Evolutionary conservation across 1,139 yeast species (phyloP).

Genomic region (Suhomyces bokatorum): DNA sequence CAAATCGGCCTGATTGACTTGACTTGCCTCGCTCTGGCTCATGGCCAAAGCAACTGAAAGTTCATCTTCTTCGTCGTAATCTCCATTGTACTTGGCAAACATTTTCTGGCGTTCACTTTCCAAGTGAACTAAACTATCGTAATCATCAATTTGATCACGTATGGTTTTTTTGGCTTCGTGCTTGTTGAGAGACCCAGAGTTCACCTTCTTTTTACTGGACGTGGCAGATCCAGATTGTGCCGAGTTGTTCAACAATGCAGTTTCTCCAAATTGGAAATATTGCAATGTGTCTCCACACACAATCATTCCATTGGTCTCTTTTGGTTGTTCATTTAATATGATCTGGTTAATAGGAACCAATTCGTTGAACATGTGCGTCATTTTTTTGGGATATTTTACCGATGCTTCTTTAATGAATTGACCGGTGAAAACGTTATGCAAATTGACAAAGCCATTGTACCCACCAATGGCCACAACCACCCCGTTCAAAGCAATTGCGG

Average conservation of each 20-base stretch:
- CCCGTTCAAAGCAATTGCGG: slow-evolving; percentile 42
- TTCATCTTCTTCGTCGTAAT: slow-evolving; percentile 43
- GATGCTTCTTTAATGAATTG: slow-evolving; percentile 50
- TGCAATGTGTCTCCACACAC: slow-evolving; percentile 59
- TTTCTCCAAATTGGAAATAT: slow-evolving; percentile 60
- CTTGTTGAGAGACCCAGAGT: slow-evolving; percentile 19
- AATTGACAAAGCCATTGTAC: slow-evolving; percentile 59
- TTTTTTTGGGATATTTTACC: slow-evolving; percentile 46
- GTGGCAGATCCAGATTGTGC: slow-evolving; percentile 9
- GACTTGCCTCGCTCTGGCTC: slow-evolving; percentile 36
- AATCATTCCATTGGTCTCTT: slow-evolving; percentile 52
- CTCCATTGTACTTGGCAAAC: slow-evolving; percentile 48
- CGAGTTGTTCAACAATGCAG: slow-evolving; percentile 9
- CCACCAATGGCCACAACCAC: slow-evolving; percentile 60
- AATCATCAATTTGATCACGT: slow-evolving; percentile 40
- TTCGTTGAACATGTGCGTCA: slow-evolving; percentile 19
- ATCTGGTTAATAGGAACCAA: slow-evolving; percentile 46
- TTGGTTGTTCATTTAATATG: slow-evolving; percentile 42
- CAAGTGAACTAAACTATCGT: slow-evolving; percentile 23
- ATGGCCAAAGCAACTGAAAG: slow-evolving; percentile 54
- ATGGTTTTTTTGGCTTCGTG: slow-evolving; percentile 27
- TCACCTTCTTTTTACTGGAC: slow-evolving; percentile 21
- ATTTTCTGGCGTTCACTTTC: slow-evolving; percentile 23
- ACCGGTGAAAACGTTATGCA: slow-evolving; percentile 67
- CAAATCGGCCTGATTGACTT: background rate